Evolutionary conservation across 768 basidiomycete species (phyloP).

Genomic region (Xerocomus spinulosus): DNA sequence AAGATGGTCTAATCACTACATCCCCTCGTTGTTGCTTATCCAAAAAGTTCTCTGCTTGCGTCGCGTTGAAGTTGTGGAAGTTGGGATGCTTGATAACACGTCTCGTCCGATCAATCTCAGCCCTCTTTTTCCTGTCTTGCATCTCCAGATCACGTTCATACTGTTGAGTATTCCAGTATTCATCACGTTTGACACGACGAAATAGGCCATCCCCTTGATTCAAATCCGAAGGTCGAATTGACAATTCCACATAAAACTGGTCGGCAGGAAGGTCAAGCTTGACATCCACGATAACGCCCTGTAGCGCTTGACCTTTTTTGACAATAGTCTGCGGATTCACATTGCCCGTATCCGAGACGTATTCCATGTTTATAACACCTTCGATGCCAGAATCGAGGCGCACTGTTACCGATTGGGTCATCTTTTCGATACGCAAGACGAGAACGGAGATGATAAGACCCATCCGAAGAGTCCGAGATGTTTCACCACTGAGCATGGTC

Average conservation of each 20-base stretch:
- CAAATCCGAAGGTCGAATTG: slow-evolving; percentile 61
- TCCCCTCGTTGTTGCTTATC: slow-evolving; percentile 92
- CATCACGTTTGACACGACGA: slow-evolving; percentile 56
- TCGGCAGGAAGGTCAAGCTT: slow-evolving; percentile 58
- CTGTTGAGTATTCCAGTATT: slow-evolving; percentile 61
- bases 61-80: slow-evolving; percentile 91
- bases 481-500: slow-evolving; percentile 96
- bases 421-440: slow-evolving; percentile 49
- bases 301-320: slow-evolving; percentile 75
- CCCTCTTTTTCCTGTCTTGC: slow-evolving; percentile 76
- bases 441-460: slow-evolving; percentile 81
- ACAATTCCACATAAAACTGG: slow-evolving; percentile 68
- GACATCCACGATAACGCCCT: slow-evolving; percentile 72
- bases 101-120: slow-evolving; percentile 72
- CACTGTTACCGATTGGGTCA: slow-evolving; percentile 54
- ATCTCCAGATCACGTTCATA: slow-evolving; percentile 67
- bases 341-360: slow-evolving; percentile 48
- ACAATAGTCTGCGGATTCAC: slow-evolving; percentile 45
- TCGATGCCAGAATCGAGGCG: slow-evolving; percentile 94
- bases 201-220: slow-evolving; percentile 57
- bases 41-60: slow-evolving; percentile 84
- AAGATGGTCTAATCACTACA: slow-evolving; percentile 93
- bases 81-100: slow-evolving; percentile 96
- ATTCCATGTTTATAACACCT: slow-evolving; percentile 62
- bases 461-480: slow-evolving; percentile 63